phyloP scores from a whole-genome alignment of 345 rosid species.

The Erucastrum elatum region DNA sequence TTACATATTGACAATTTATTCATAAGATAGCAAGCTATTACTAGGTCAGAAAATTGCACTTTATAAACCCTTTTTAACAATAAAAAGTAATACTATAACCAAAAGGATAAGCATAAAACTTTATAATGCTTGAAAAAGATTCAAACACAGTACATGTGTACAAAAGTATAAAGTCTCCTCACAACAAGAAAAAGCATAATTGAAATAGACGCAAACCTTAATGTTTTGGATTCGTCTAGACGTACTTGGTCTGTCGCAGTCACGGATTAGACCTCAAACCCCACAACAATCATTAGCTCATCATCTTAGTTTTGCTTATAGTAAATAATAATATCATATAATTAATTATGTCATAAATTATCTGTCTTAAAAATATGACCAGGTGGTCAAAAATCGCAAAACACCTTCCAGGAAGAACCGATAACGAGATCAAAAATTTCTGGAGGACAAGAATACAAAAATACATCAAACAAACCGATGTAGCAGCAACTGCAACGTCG shows the following conservation, averaged over 20 bases:
- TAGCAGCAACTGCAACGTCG: conserved; percentile 30
- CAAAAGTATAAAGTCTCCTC: conserved; percentile 22
- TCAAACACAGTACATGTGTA: conserved; percentile 28
- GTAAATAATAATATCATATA: background rate
- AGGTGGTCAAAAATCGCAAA: conserved; percentile 98
- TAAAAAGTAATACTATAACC: background rate
- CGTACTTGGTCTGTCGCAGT: conserved; percentile 28
- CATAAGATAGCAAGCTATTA: background rate
- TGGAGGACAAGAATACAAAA: conserved; percentile 98
- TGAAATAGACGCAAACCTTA: conserved; percentile 50
- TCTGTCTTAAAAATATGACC: background rate
- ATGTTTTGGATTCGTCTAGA: conserved; percentile 39
- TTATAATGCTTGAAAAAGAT: conserved; percentile 1
- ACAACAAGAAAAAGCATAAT: background rate
- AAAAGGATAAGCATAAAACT: background rate
- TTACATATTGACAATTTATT: background rate
- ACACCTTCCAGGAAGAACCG: conserved; percentile 97
- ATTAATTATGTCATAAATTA: conserved; percentile 7
- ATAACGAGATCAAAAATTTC: conserved; percentile 91
- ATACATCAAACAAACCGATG: conserved; percentile 65
- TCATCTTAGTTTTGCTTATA: background rate
- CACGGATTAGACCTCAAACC: conserved; percentile 10
- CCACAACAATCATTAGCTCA: conserved; percentile 30
- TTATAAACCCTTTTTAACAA: background rate
- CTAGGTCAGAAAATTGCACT: background rate